Conservation (phyloP, 768 basidiomycete species). For the Hysterangium stoloniferum region DNA sequence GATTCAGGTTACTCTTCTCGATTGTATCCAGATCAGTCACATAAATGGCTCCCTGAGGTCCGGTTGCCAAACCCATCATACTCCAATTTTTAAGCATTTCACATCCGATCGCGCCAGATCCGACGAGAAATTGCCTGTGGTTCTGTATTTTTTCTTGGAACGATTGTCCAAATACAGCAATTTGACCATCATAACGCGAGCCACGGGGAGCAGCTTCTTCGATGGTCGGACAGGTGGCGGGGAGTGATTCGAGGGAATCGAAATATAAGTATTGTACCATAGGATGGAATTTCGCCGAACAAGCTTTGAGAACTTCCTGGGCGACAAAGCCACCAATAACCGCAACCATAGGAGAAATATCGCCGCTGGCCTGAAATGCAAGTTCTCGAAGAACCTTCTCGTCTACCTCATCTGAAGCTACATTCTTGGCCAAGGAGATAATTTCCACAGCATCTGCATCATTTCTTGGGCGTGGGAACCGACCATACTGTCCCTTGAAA, state of each 20-base stretch:
- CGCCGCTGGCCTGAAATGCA: constrained; percentile 85
- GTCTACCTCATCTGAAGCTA: constrained; percentile 71
- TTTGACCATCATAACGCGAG: constrained; percentile 87
- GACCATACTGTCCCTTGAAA: constrained; percentile 55
- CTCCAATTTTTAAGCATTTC: constrained; percentile 99
- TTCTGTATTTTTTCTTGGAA: constrained; percentile 92
- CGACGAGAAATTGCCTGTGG: constrained; percentile 92
- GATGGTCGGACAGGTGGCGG: constrained; percentile 65
- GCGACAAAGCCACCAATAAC: constrained; percentile 97
- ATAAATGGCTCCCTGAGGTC: constrained; percentile 71
- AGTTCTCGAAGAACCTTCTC: constrained; percentile 72
- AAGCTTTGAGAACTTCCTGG: constrained; percentile 95
- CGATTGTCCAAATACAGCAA: constrained; percentile 87
- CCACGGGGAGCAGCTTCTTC: constrained; percentile 74
- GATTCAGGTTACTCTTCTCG: constrained; percentile 97
- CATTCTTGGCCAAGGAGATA: constrained; percentile 69
- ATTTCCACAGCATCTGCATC: constrained; percentile 66
- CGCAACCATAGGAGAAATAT: constrained; percentile 83
- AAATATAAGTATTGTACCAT: constrained; percentile 94
- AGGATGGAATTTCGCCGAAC: constrained; percentile 96
- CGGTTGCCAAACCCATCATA: constrained; percentile 91
- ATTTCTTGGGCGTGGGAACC: constrained; percentile 79
- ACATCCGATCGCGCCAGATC: constrained; percentile 98
- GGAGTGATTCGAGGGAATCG: constrained; percentile 94
- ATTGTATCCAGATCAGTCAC: constrained; percentile 98